Base-by-base conservation (phyloP, 1,284 basidiomycete species). In the Exobasidium rhododendri region DNA sequence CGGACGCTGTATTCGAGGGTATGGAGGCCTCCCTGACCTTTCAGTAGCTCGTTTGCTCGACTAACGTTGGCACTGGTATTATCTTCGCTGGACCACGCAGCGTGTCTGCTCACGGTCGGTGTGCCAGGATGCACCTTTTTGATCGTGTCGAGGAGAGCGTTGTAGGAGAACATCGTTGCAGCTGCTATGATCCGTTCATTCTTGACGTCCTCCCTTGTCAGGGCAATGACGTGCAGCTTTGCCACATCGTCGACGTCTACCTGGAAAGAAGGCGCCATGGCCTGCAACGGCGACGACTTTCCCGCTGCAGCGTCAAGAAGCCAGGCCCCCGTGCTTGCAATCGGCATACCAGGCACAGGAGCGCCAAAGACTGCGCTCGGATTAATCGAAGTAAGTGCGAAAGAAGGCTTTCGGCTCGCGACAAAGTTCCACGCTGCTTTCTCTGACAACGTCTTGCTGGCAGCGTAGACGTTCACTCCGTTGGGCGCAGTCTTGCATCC, bases 141-240 rank as follows among this genome's bases (percentile, higher is more conserved):
- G 17, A 40, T 40, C 35, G 35, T 40, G 17, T 40, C 35, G 17
- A 40, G 7, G 35, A 40, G 7, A 7, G 7, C 17, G 35, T 40
- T 40, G 35, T 40, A 40, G 10, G 35, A 10, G 10, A 7, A 40
- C 17, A 7, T 40, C 7, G 35, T 40, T 10, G 10, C 35, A 40
- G 17, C 7, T 10, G 47, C 51, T 30, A 54, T 11, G 24, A 54
- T 54, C 13, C 51, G 51, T 20, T 54, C 51, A 40, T 54, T 54
- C 22, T 54, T 54, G 28, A 54, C 28, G n/a, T 54, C 51, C 22
- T 54, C 51, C 7, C 51, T 13, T 30, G 32, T 40, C n/a, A 30
- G n/a, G 6, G 51, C 51, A n/a, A 54, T 24, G 28, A 54, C 22
- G 22, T 54, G 51, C n/a, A 40, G n/a, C 13, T 24, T n/a, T 6